Evolutionary conservation across 83 land plant species (phyloP), one percentile per base, ranked within the genome.

Genomic region (Diphasiastrum complanatum): DNA sequence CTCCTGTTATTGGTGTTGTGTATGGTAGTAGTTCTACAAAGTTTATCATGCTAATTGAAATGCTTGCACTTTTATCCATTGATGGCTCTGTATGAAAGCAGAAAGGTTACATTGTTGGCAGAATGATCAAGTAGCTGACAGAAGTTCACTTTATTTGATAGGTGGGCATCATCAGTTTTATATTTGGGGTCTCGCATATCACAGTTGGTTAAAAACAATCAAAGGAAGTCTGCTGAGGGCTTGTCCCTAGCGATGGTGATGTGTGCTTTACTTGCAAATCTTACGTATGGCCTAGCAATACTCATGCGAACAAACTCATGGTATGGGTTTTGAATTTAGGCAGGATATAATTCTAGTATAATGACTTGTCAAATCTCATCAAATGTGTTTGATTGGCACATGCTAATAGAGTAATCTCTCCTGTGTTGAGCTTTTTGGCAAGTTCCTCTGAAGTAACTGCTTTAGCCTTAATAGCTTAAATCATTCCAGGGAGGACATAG

Each of bases 191-290:
- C 74, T 5, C 74, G 74, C 18, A 24, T 64, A 16, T 75, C 78
- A 51, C 78, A 75, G 32, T 33, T 75, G 8, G 38, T 64, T 14
- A 70, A 70, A 30, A 75, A 75, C 62, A 63, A 51, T 16, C 59
- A 65, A 37, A 71, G 78, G 23, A 66, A 60, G 27, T 75, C 78
- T n/a, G 78, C 57, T 4, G 69, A 75, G 36, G 78, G 78, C 35
- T 56, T 75, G 32, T 75, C 78, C 34, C 62, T 75, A 30, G 69
- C 76, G 25, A 75, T 75, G 78, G 60, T 75, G 14, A 16, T 63
- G 24, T 75, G 75, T 70, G 78, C 78, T 14, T 45, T 64, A 36
- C 45, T 71, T 37, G 78, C 78, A 0, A 75, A 75, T 49, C 40
- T 75, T 25, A 75, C 75, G 3, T 75, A 75, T 70, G 78, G 78